Percentiles rank a stretch among this genome's conserved stretches.
phyloP scores from a whole-genome alignment of 2,329 filamentous ascomycete genomes.

The Diplodia mutila region DNA sequence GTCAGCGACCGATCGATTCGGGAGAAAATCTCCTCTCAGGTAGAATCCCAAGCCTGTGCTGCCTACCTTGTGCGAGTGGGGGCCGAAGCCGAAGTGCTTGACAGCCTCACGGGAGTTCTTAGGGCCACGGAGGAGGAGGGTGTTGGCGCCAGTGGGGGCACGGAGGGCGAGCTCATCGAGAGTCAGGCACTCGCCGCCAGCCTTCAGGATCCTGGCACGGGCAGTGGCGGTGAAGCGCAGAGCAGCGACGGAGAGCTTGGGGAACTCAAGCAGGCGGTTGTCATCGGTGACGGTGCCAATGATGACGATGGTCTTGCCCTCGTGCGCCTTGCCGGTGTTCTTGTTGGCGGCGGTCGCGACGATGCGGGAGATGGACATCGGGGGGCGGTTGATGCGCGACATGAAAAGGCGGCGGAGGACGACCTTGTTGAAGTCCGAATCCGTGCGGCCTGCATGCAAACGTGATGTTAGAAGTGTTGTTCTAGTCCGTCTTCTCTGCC shows the following conservation, averaged over 20 bases:
- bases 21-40: constrained; percentile 28
- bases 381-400: constrained; percentile 91
- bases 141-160: constrained; percentile 95
- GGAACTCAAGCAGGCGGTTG: constrained; percentile 81
- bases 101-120: constrained; percentile 98
- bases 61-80: constrained; percentile 92
- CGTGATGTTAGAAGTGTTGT: background rate
- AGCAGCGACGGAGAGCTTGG: constrained; percentile 91
- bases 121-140: constrained; percentile 92
- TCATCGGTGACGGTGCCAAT: constrained; percentile 97
- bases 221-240: constrained; percentile 97
- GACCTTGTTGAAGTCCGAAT: constrained; percentile 98
- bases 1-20: constrained; percentile 25
- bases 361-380: constrained; percentile 92
- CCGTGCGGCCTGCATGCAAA: constrained; percentile 75
- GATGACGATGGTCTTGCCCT: constrained; percentile 85
- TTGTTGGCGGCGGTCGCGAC: constrained; percentile 62
- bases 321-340: constrained; percentile 57
- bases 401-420: constrained; percentile 96
- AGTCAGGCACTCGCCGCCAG: constrained; percentile 92
- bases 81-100: constrained; percentile 99
- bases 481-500: background rate
- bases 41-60: background rate
- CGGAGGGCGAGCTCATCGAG: constrained; percentile 96
- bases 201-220: constrained; percentile 88